Evolutionary conservation across 805 yeast genomes (phyloP).

Genomic region (Crinitomyces ghanaensis): DNA sequence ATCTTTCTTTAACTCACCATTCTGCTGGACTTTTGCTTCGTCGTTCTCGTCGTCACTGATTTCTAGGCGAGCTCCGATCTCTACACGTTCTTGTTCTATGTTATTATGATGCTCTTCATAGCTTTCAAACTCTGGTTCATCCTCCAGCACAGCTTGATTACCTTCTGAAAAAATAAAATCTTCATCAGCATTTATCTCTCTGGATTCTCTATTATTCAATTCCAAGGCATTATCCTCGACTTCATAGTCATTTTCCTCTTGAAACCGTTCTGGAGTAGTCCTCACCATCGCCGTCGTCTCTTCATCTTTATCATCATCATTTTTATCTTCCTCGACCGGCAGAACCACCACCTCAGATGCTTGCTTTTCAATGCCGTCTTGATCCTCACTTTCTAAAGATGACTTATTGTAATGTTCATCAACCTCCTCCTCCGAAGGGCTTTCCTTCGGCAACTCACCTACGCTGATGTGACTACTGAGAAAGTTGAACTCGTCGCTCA

Average conservation of each 20-base stretch:
- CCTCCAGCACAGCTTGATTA: not conserved
- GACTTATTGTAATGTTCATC: too few species aligned
- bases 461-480: too few species aligned
- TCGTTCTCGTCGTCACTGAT: constrained; percentile 1
- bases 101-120: not conserved
- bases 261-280: not conserved
- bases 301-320: not conserved
- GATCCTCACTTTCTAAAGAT: too few species aligned
- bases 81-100: too few species aligned
- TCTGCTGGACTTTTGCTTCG: constrained; percentile 1
- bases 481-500: too few species aligned
- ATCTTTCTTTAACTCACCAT: constrained; percentile 1
- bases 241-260: not conserved
- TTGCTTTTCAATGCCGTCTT: not conserved
- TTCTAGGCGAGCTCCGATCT: too few species aligned
- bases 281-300: not conserved
- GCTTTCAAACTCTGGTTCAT: not conserved
- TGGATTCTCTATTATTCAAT: too few species aligned
- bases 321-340: not conserved
- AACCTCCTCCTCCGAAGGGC: too few species aligned
- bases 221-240: too few species aligned
- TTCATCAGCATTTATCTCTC: not conserved
- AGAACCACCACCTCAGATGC: not conserved
- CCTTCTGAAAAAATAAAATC: not conserved
- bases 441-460: too few species aligned